A percentile compares a stretch with the other conserved stretches of the same genome.
Conservation (phyloP, 2,329 filamentous ascomycete genomes). For the Clonostachys rosea region DNA sequence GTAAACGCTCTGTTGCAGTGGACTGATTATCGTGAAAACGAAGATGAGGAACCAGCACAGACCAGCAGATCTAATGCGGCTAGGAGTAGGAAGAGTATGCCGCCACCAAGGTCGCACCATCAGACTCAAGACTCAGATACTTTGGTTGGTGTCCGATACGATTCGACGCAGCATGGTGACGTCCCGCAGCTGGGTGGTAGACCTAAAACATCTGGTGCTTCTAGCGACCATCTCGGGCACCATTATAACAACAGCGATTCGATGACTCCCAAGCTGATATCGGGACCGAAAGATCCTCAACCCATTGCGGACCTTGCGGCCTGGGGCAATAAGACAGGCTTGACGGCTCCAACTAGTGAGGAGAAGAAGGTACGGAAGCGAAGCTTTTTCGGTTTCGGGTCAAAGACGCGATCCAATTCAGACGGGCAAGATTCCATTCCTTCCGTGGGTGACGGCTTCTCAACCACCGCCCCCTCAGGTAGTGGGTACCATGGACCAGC, state of each 20-base stretch:
- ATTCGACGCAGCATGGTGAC: constrained; percentile 47
- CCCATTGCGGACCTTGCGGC: constrained; percentile 77
- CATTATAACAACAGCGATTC: constrained; percentile 20
- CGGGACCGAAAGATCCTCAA: constrained; percentile 77
- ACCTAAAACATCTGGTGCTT: constrained; percentile 25
- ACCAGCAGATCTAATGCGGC: constrained; percentile 22
- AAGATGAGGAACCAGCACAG: constrained; percentile 33
- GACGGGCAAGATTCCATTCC: constrained; percentile 52
- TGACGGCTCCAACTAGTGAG: constrained; percentile 46
- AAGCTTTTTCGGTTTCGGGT: constrained; percentile 67
- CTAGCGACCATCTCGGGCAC: constrained; percentile 19
- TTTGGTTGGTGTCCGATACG: constrained; percentile 55
- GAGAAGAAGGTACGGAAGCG: constrained; percentile 81
- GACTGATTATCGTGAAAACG: constrained; percentile 69
- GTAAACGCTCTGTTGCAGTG: constrained; percentile 86
- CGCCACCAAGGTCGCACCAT: constrained; percentile 15
- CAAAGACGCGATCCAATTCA: constrained; percentile 53
- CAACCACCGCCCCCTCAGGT: constrained; percentile 33
- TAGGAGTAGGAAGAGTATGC: constrained; percentile 23
- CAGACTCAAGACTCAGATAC: constrained; percentile 34
- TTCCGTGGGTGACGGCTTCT: constrained; percentile 38
- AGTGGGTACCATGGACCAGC: constrained; percentile 45
- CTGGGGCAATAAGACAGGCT: constrained; percentile 76
- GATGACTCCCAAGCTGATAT: constrained; percentile 55
- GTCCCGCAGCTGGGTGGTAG: constrained; percentile 33